These are phyloP conservation scores for Colletotrichum sp. DNA, from an alignment of 2,329 filamentous ascomycete genomes.

Conservation along the genomic window DNA sequence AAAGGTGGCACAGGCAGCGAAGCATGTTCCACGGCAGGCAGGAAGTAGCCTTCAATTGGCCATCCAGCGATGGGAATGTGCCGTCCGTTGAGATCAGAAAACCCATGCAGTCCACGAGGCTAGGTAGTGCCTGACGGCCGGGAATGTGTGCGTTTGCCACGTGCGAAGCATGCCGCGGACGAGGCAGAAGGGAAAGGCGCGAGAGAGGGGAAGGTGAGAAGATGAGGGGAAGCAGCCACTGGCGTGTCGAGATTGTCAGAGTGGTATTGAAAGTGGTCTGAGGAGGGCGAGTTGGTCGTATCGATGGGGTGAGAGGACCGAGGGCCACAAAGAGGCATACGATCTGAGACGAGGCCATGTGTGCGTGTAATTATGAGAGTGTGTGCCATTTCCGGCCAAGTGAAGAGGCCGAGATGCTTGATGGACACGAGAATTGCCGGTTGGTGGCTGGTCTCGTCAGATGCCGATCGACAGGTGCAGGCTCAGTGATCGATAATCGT, in stretches of 20 bases:
- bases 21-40: not conserved
- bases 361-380: not conserved
- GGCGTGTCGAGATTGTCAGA: not conserved
- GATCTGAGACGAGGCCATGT: slow-evolving; percentile 6
- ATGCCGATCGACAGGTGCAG: slow-evolving; percentile 8
- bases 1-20: not conserved
- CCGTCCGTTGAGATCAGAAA: not conserved
- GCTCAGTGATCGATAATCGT: not conserved
- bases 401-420: not conserved
- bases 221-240: slow-evolving; percentile 8
- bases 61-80: not conserved
- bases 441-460: slow-evolving; percentile 1
- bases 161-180: slow-evolving; percentile 13
- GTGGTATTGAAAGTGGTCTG: slow-evolving; percentile 8
- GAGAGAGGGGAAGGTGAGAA: not conserved
- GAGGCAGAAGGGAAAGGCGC: not conserved
- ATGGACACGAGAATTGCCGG: not conserved
- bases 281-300: not conserved
- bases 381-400: not conserved
- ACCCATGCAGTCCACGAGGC: not conserved
- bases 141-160: slow-evolving; percentile 8
- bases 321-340: not conserved
- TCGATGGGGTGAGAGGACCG: not conserved
- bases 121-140: not conserved
- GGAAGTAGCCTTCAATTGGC: not conserved